phyloP scores from a whole-genome alignment of 2,329 filamentous ascomycete genomes.

The Colletotrichum tofieldiae region DNA sequence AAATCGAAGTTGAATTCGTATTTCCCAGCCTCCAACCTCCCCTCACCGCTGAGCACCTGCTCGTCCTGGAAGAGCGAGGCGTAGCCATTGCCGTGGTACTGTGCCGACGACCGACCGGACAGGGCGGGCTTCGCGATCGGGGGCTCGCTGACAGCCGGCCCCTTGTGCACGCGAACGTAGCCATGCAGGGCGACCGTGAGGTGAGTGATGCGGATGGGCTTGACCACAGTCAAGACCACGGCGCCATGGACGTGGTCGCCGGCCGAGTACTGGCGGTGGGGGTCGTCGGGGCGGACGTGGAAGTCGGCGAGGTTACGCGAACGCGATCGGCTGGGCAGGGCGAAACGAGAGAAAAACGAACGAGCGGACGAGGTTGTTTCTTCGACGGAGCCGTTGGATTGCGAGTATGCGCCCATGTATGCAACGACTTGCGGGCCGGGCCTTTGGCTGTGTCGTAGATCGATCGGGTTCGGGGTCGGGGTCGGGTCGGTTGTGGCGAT shows the following conservation, averaged over 20 bases:
- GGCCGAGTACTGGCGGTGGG: conserved; percentile 82
- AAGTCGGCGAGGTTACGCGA: conserved; percentile 82
- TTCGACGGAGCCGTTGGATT: conserved; percentile 58
- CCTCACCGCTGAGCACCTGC: conserved; percentile 84
- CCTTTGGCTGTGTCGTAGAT: conserved; percentile 41
- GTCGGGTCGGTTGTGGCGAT: conserved; percentile 48
- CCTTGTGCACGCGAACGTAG: conserved; percentile 85
- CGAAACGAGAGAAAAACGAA: conserved; percentile 69
- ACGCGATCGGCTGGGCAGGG: conserved; percentile 66
- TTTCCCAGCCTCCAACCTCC: conserved; percentile 79
- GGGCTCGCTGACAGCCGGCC: conserved; percentile 70
- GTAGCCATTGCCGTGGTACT: conserved; percentile 83
- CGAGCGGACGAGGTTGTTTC: conserved; percentile 56
- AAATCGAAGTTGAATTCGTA: conserved; percentile 87
- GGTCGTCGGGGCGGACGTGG: conserved; percentile 82
- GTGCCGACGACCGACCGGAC: conserved; percentile 56
- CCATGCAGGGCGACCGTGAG: conserved; percentile 84
- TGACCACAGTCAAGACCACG: conserved; percentile 80
- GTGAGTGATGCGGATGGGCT: conserved; percentile 84
- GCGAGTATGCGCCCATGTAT: conserved; percentile 63
- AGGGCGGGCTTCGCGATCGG: conserved; percentile 60
- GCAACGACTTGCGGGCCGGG: conserved; percentile 47
- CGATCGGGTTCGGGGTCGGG: conserved; percentile 15
- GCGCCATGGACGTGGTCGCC: conserved; percentile 82
- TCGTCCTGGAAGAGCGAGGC: conserved; percentile 89